phyloP scores from a whole-genome alignment of 192 early-diverging fungal species.

The Gryganskiella cystojenkinii region DNA sequence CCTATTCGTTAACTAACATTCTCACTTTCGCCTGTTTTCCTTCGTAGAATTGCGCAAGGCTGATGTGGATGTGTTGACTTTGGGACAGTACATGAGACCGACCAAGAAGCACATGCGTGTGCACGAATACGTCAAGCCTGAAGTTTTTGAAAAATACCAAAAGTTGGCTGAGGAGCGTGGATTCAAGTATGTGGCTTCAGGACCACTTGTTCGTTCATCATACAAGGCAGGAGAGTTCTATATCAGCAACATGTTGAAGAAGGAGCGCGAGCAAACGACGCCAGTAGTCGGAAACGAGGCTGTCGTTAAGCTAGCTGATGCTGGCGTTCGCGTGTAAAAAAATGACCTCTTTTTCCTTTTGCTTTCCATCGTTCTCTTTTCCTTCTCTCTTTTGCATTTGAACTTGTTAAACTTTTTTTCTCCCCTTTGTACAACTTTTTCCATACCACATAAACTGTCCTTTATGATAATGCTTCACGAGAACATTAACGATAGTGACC shows the following conservation, averaged over 20 bases:
- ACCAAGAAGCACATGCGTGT: constrained; percentile 99
- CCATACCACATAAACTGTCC: not conserved
- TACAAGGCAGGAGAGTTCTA: constrained; percentile 99
- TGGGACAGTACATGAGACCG: constrained; percentile 99
- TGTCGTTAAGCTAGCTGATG: constrained; percentile 45
- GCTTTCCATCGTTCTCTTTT: not conserved
- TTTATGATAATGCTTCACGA: not conserved
- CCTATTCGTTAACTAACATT: not conserved
- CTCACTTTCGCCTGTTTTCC: not conserved
- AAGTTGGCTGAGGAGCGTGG: constrained; percentile 83
- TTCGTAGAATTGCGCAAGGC: constrained; percentile 75
- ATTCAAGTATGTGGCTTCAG: constrained; percentile 95
- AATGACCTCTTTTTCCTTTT: not conserved
- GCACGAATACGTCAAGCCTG: constrained; percentile 91
- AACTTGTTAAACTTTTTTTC: not conserved
- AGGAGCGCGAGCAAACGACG: constrained; percentile 45
- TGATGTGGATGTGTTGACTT: constrained; percentile 92
- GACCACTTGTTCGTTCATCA: constrained; percentile 92
- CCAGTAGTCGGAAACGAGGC: constrained; percentile 44
- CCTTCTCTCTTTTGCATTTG: not conserved
- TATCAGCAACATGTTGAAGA: constrained; percentile 86
- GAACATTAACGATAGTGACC: not conserved
- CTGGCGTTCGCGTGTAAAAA: constrained; percentile 34
- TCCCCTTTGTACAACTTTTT: not conserved
- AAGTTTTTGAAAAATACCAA: constrained; percentile 92